Evolutionary conservation across 148 eudicot species (phyloP), one percentile per base, ranked within the genome.

Genomic region (Bassia scoparia): DNA sequence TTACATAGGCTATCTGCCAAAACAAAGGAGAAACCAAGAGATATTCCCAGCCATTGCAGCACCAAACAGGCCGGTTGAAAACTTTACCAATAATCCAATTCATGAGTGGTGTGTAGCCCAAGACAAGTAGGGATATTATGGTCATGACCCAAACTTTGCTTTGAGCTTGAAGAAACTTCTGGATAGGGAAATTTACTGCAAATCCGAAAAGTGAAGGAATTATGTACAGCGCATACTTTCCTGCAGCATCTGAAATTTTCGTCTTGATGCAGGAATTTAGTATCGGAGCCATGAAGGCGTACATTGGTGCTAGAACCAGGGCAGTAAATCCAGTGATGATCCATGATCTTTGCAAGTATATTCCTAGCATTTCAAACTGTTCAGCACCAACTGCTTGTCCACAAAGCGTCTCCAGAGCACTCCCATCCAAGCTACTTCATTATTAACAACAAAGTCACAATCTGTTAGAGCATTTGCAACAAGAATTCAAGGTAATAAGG

Each of bases 351-450:
- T 88, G 91, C 79, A 86, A 31, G 75, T 88, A 83, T 9, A 85
- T 61, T 59, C 89, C 91, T 3, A 87, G 78, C 88, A 83, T 87
- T 58, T 82, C 74, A 17, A 67, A 18, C 30, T 81, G 76, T 16
- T 85, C 88, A 2, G 91, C 87, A 1, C 91, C 91, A 17, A 77
- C 83, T n/a, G 91, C 91, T 67, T 88, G 91, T 33, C 91, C 91
- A 64, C 89, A 82, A 5, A 88, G 80, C 23, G 89, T 88, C 75
- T 88, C 87, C 2, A 85, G 81, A 23, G 88, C 88, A 60, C 91
- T 87, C 75, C 88, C 81, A 86, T 83, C 61, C 79, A 34, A 85
- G 66, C 76, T 72, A 59, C 52, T 33, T 61, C 69, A 64, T 21
- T 41, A 8, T 23, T 48, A 68, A 29, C 35, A 55, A 52, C 44